A percentile compares a stretch with the other conserved stretches of the same genome.
These are phyloP conservation scores for Pseudoscleropodium purum DNA, from an alignment of 225 moss, liverwort and hornwort genomes.

Conservation along the genomic window DNA sequence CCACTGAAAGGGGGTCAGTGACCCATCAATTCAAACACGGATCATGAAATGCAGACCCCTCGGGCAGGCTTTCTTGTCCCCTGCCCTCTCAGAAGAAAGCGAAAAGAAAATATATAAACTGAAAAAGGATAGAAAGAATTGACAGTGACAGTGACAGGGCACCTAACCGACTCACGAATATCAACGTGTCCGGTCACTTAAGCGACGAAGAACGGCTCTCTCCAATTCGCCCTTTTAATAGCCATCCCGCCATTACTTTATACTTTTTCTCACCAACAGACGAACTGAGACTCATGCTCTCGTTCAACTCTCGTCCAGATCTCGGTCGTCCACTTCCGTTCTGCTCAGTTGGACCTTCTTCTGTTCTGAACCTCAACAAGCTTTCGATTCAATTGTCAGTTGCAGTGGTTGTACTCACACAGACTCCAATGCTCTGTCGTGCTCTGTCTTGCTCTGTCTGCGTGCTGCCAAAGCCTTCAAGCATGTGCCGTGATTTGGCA, in stretches of 20 bases:
- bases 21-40: neutral
- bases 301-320: neutral
- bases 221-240: neutral
- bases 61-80: neutral
- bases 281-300: neutral
- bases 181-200: neutral
- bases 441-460: neutral
- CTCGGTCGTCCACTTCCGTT: neutral
- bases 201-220: constrained; percentile 18
- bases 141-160: neutral
- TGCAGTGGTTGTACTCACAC: constrained; percentile 1
- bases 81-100: neutral
- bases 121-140: neutral
- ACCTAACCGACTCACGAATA: neutral
- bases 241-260: neutral
- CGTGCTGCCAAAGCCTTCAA: constrained; percentile 12
- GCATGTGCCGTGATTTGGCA: constrained; percentile 17
- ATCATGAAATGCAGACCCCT: neutral
- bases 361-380: neutral
- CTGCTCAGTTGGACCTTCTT: neutral
- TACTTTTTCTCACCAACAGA: neutral
- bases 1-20: neutral
- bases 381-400: neutral
- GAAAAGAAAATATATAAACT: neutral
- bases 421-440: neutral